A percentile compares a stretch with the other conserved stretches of the same genome.
phyloP scores from a whole-genome alignment of 2,329 filamentous ascomycete genomes.

The Fusarium haematococcum region DNA sequence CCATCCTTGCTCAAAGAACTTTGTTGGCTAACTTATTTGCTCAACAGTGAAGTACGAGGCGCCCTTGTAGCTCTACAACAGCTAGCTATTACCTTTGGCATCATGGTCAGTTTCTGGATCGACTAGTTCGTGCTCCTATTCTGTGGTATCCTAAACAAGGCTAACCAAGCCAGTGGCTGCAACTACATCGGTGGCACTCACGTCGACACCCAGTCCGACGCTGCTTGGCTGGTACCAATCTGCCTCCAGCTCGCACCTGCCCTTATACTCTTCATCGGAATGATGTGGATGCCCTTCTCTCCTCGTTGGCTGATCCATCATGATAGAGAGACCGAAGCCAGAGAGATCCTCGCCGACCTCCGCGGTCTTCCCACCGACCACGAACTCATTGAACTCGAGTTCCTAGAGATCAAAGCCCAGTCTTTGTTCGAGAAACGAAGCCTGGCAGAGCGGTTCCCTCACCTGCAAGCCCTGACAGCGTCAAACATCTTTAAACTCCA shows the following conservation, averaged over 20 bases:
- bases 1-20: background rate
- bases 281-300: conserved; percentile 62
- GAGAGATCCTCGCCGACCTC: conserved; percentile 46
- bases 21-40: background rate
- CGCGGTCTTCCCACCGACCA: conserved; percentile 49
- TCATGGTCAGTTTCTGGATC: conserved; percentile 58
- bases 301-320: conserved; percentile 51
- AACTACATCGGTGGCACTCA: conserved; percentile 48
- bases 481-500: conserved; percentile 77
- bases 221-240: conserved; percentile 61
- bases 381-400: conserved; percentile 47
- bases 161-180: conserved; percentile 48
- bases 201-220: conserved; percentile 50
- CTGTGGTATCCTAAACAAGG: background rate
- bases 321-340: conserved; percentile 46
- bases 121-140: conserved; percentile 53
- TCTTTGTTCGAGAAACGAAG: conserved; percentile 78
- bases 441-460: conserved; percentile 74
- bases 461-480: conserved; percentile 68
- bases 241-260: conserved; percentile 66
- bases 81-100: conserved; percentile 55
- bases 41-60: conserved; percentile 55
- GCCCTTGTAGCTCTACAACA: conserved; percentile 59
- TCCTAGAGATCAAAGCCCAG: conserved; percentile 53
- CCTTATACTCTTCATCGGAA: conserved; percentile 64